These are phyloP conservation scores for Gossypium schwendimanii DNA, from an alignment of 441 rosid genomes.

Conservation along the genomic window DNA sequence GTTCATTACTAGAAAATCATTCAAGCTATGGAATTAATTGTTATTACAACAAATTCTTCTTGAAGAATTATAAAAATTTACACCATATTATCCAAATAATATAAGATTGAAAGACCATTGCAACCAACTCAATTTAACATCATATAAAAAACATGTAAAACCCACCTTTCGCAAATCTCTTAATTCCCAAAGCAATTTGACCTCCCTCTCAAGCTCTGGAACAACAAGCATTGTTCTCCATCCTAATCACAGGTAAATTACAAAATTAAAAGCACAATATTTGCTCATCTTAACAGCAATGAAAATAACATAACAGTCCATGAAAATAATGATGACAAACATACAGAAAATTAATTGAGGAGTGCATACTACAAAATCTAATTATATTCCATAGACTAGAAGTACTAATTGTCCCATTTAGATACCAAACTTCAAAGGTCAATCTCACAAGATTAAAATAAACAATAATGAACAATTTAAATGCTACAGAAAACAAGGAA, in stretches of 20 bases:
- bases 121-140: neutral
- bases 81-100: neutral
- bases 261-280: neutral
- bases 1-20: neutral
- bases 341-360: neutral
- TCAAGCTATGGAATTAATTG: neutral
- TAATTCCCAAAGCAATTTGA: conserved; percentile 72
- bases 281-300: neutral
- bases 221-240: conserved; percentile 99
- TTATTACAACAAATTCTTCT: neutral
- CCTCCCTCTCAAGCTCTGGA: conserved; percentile 96
- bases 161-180: conserved; percentile 73
- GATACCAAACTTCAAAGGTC: neutral
- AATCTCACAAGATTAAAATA: neutral
- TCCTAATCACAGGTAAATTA: conserved; percentile 31
- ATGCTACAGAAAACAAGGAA: conserved; percentile 5
- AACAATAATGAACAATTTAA: conserved; percentile 4
- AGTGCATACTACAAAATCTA: neutral
- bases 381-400: neutral
- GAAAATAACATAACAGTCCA: neutral
- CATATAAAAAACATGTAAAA: neutral
- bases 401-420: neutral
- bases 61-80: neutral
- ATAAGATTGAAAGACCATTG: neutral
- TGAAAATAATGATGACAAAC: neutral